Evolutionary conservation across 139 green algal genomes (phyloP), one percentile per base, ranked within the genome.

Genomic region (Haematococcus lacustris): DNA sequence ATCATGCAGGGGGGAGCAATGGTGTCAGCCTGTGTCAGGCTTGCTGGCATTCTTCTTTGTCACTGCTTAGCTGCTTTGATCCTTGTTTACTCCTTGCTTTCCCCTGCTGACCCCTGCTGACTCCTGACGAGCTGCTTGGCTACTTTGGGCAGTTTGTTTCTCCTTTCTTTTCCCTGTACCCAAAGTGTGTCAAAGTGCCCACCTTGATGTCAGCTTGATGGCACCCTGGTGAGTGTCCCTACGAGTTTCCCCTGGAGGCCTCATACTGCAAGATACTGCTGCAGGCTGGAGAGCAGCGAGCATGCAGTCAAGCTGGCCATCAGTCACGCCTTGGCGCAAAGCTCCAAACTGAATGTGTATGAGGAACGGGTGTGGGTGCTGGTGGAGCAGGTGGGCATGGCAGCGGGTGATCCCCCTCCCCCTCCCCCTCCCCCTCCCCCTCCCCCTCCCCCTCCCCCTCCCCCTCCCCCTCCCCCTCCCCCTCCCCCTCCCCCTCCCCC

Each of bases 261-360:
- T 53, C 43, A 53, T 28, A 17, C 43, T 17, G 9, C 17, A 9
- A 53, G 9, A 17, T 17, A 9, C 9, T 53, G 43, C 43, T 53
- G 2, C 70, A 64, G 60, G 43, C 28, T 21, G 5, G 50, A 78
- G 53, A 68, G 68, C 21, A 21, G 35, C 6, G 71, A 77, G 41
- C 66, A 61, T 2, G 63, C 80, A 38, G 82, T 93, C 2, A 84
- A 84, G 41, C 73, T 88, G 47, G 79, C 82, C 67, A 83, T 88
- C 71, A 83, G 75, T 35, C 77, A 86, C 59, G 83, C 80, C 17
- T 65, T 88, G 59, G 83, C 83, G 0, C 83, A 92, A 80, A 89
- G 79, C 57, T 92, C 84, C 51, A 96, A 94, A 81, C 81, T 96
- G 66, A 85, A 69, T n/a, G 79, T 94, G 62, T 94, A 94, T 69